Conservation (phyloP, 1,284 basidiomycete genomes). For the Stygiomarasmius scandens region DNA sequence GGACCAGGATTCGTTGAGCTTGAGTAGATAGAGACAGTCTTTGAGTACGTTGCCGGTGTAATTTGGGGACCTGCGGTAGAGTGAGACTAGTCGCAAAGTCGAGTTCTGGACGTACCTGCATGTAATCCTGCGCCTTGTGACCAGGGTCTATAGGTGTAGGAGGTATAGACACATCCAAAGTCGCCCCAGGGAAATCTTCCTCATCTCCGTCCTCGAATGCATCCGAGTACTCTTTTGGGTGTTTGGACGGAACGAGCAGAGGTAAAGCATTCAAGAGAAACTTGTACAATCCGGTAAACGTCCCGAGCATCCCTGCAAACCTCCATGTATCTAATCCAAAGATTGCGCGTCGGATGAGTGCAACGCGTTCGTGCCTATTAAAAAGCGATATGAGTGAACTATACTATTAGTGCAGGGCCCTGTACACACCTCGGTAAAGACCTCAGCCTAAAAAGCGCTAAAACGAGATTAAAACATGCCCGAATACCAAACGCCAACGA, state of each 20-base stretch:
- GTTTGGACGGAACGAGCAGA: conserved; percentile 63
- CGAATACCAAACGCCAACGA: conserved; percentile 79
- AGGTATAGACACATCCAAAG: conserved; percentile 27
- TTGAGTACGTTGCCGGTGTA: conserved; percentile 36
- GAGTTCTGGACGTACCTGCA: neutral
- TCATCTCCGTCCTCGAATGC: conserved; percentile 40
- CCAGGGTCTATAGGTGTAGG: conserved; percentile 20
- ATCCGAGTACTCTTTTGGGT: conserved; percentile 33
- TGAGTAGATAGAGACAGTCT: conserved; percentile 64
- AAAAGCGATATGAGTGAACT: too few species aligned
- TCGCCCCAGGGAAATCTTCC: conserved; percentile 18
- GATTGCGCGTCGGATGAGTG: conserved; percentile 73
- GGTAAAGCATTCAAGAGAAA: conserved; percentile 83
- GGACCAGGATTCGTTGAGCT: conserved; percentile 63
- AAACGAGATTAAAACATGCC: conserved; percentile 78
- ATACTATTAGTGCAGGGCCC: too few species aligned
- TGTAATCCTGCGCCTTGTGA: conserved; percentile 5
- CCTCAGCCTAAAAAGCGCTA: conserved; percentile 72
- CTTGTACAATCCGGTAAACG: conserved; percentile 82
- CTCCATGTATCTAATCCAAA: conserved; percentile 81
- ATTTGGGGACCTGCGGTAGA: conserved; percentile 15
- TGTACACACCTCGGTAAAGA: conserved; percentile 56
- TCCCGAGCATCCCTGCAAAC: conserved; percentile 86
- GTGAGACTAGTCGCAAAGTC: conserved; percentile 17
- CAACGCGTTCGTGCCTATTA: conserved; percentile 50